Base-by-base conservation (phyloP, 768 basidiomycete species). In the Boletus huronensis region DNA sequence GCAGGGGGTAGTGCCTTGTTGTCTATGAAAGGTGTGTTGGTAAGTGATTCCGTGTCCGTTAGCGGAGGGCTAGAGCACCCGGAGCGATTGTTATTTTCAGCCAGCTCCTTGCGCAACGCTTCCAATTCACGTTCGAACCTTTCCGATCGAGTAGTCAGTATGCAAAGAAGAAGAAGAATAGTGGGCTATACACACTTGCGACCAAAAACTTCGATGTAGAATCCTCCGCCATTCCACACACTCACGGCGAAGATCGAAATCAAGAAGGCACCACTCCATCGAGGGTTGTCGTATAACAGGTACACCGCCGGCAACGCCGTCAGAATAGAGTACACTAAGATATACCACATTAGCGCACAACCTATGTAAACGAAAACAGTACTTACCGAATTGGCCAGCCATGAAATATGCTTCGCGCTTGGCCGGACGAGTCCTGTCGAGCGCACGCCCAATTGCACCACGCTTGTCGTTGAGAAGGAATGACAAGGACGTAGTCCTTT, bases 131-230 rank as follows among this genome's bases (percentile, higher is more conserved):
- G 83, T 70, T 97, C 94, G 63, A 97, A 97, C 69, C 93, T 95
- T 95, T 61, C 1, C 13, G 45, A 26, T 36, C 40, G 51, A 49
- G 55, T 21, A 28, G 44, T 63, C 34, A 59, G 52, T 25, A 17
- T 43, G 53, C 5, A 32, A 43, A 49, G 10, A 26, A 19, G 28
- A 40, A 10, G 40, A 52, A 10, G n/a, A 3, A 26, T 10, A 32
- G 23, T 16, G 25, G 57, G 54, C 54, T 55, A 47, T 25, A 81
- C 91, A 61, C 58, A 95, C 94, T 97, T 96, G 74, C 94, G 84
- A 28, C 94, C 94, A 66, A 96, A 97, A 19, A 97, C 94, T 69
- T 97, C 94, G 50, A 97, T 94, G 69, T 97, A 97, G 77, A 87
- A 97, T 2, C 90, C 91, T 23, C 90, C 93, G 10, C 95, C 95